Evolutionary conservation across 805 yeast genomes (phyloP).

Genomic region (Ogataea corticis): DNA sequence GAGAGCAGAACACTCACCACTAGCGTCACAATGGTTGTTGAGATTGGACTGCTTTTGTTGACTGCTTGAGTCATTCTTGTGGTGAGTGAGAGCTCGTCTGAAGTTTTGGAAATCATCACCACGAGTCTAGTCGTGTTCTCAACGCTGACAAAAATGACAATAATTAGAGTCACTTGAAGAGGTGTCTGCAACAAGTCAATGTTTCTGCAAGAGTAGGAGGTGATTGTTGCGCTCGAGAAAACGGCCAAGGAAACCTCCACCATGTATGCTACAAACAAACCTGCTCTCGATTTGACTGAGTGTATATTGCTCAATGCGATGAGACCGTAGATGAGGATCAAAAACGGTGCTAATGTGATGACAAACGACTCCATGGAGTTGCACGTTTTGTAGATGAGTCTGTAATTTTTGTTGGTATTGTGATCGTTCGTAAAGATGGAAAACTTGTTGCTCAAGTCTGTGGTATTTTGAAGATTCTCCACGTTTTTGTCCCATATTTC

Average conservation of each 20-base stretch:
- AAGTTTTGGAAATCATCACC: constrained; percentile 38
- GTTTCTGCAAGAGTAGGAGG: constrained; percentile 37
- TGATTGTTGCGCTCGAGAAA: constrained; percentile 43
- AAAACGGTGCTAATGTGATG: constrained; percentile 21
- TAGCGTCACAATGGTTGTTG: constrained; percentile 37
- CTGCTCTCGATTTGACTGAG: constrained; percentile 46
- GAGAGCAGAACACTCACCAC: constrained; percentile 23
- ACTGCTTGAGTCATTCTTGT: constrained; percentile 40
- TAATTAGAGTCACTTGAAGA: constrained; percentile 40
- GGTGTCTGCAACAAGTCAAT: constrained; percentile 41
- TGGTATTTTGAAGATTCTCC: constrained; percentile 12
- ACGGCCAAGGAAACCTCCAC: constrained; percentile 42
- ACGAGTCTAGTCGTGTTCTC: constrained; percentile 52
- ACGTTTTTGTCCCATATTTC: constrained; percentile 36
- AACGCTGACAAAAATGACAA: constrained; percentile 42
- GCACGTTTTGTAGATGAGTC: constrained; percentile 10
- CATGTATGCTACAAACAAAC: constrained; percentile 44
- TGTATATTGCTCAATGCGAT: constrained; percentile 42
- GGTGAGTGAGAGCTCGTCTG: constrained; percentile 44
- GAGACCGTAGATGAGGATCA: constrained; percentile 25
- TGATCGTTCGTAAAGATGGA: constrained; percentile 6
- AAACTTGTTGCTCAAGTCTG: constrained; percentile 3
- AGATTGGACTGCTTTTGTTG: constrained; percentile 37
- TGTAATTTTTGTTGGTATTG: constrained; percentile 18
- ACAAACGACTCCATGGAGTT: constrained; percentile 23